Evolutionary conservation across 208 protist species (phyloP), one percentile per base, ranked within the genome.

Genomic region (Crithidia brevicula): DNA sequence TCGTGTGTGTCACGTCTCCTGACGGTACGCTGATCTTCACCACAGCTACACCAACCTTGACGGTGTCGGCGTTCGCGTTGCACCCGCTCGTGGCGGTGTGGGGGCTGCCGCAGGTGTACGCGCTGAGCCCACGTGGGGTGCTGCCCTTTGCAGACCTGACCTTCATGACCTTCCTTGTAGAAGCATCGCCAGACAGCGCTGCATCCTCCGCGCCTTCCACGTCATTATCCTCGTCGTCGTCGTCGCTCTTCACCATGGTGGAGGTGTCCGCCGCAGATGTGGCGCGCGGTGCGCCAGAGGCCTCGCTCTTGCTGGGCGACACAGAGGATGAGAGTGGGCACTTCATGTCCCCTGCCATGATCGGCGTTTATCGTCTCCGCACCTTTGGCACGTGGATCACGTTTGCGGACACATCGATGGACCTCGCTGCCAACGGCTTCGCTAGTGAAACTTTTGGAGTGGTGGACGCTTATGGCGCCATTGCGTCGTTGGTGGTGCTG

Each of bases 11-110:
- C 33, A 60, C 42, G 16, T 79, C 73, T 6, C n/a, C 16, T 0
- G 73, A 79, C 56, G 56, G 66, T 23, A 74, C 73, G 36, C 61
- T 79, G n/a, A 60, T 40, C 46, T 79, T 74, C 53, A 79, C 73
- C 23, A 79, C 68, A 16, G 40, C 34, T 4, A 4, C 58, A 16
- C 73, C 73, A 9, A 70, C 73, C 54, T 47, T 79, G 52, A 62
- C 42, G 25, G 54, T 79, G 22, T 25, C 2, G 2, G 4, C 25
- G 18, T 73, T 74, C 43, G 10, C 16, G n/a, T 16, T 79, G 38
- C 33, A 15, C 2, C 66, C 73, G 15, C 40, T 15, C 1, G 64
- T 66, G 20, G 57, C 73, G 10, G 40, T 51, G 36, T 60, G 62
- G 51, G 67, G 67, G 3, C 34, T 70, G 7, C 23, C n/a, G 22